Evolutionary conservation across 257 asterid species (phyloP), one percentile per base, ranked within the genome.

Genomic region (Nicotiana obtusifolia): DNA sequence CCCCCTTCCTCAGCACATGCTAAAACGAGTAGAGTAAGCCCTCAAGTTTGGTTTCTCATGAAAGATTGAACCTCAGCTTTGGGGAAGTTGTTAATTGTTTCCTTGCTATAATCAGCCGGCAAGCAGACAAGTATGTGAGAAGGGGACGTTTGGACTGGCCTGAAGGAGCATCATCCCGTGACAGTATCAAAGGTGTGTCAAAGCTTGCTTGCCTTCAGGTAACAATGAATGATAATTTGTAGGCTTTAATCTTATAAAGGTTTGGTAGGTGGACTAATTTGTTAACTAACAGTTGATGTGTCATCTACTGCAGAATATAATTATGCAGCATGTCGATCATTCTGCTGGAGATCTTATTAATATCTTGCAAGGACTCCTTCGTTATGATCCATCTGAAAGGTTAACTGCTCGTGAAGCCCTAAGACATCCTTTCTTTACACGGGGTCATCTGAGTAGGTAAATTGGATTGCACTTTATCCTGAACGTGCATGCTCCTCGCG

Each of bases 321-420:
- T 95, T 6, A 95, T 95, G 99, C 94, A 93, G 76, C 95, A 91
- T 24, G 99, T 95, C 10, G 99, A 95, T 81, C 97, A 95, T 85
- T 93, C 98, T 0, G 99, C 97, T 0, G 99, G 99, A 5, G 99
- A 95, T 82, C 89, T 95, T 14, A 92, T 95, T 37, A 84, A 91
- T 78, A 86, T 95, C 31, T 82, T 95, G 54, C 98, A 95, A 81
- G 98, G 98, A 8, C 97, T 95, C 78, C 86, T 95, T 47, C 89
- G 90, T 81, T 91, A 91, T 5, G 97, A 95, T 20, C 97, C 98
- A 9, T 81, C 84, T 1, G 98, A 93, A 16, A 88, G 99, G 84
- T 60, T 95, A 73, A 89, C 97, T 0, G 98, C 98, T 6, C 85
- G 86, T 30, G 94, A 92, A 28, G 99, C 99, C 20, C 86, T 93